Conservation (phyloP, 768 basidiomycete species). For the Boletus patriciae region DNA sequence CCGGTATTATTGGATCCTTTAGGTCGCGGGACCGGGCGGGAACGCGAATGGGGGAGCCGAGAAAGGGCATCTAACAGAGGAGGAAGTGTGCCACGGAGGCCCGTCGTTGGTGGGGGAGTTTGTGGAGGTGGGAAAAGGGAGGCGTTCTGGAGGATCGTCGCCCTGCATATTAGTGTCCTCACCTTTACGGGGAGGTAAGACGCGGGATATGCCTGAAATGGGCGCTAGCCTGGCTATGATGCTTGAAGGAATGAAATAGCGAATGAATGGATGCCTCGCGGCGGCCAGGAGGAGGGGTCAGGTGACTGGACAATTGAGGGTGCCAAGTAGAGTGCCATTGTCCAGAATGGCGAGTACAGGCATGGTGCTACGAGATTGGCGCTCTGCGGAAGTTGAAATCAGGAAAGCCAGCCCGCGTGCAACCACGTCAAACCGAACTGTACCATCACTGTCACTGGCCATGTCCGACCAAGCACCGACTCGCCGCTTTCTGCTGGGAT, state of each 20-base stretch:
- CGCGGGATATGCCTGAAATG: too few species aligned
- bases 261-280: background rate
- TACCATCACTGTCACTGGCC: background rate
- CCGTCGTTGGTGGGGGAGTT: background rate
- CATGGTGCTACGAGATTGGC: conserved; percentile 7
- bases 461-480: conserved; percentile 9
- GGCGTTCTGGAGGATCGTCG: background rate
- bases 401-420: too few species aligned
- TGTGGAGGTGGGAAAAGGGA: background rate
- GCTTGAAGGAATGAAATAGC: too few species aligned
- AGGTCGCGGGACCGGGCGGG: background rate
- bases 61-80: conserved; percentile 3
- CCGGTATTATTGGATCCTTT: conserved; percentile 25
- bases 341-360: conserved; percentile 23
- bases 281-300: background rate
- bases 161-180: background rate
- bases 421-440: background rate
- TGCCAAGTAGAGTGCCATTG: conserved; percentile 7
- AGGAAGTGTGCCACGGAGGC: background rate
- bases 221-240: background rate
- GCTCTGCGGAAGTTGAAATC: background rate
- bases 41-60: background rate
- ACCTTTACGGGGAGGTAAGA: conserved; percentile 2
- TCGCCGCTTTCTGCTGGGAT: background rate
- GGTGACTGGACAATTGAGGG: background rate